Base-by-base conservation (phyloP, 768 basidiomycete species). In the Tricholoma saponaceum region DNA sequence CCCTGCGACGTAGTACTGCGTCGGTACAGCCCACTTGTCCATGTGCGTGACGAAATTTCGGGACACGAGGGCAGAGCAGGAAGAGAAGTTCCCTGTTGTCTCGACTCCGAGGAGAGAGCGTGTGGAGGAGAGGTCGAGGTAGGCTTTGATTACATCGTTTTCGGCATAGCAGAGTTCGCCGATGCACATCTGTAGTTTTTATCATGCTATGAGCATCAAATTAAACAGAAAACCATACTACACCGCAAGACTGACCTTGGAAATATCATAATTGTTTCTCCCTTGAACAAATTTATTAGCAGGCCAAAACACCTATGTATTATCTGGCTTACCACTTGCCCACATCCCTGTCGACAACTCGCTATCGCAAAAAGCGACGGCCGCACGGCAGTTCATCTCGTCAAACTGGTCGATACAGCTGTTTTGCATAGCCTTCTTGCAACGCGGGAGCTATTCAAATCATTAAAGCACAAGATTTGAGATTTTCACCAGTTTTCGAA, bases 391-490 rank as follows among this genome's bases (percentile, higher is more conserved):
- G 58, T 81, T 76, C 35, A 87, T 83, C 20, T 75, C 69, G 67
- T 94, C 89, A 60, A 86, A 86, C 14, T 72, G 73, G 55, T 90
- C 80, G 28, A 90, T 76, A 60, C 90, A 93, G 46, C 74, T 74
- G 43, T 76, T 68, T n/a, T 77, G 70, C 67, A 88, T 76, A 35
- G 77, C 76, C 58, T 76, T 77, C 61, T 84, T 72, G 68, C 91
- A 94, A 49, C 84, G 82, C 20, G 88, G 85, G 20, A 91, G 75
- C 86, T 88, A 61, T 35, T 14, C 26, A n/a, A 44, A 35, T 44
- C 26, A 33, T 44, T 2, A n/a, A 23, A 25, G 8, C 32, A 53
- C 12, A 37, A 10, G 7, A 8, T 13, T 9, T 16, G 3, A 28
- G n/a, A 10, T 49, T 26, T 22, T 47, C 46, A 26, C 23, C 8